Evolutionary conservation across 1,139 yeast genomes (phyloP).

Genomic region (Pichia sorboxylosa): DNA sequence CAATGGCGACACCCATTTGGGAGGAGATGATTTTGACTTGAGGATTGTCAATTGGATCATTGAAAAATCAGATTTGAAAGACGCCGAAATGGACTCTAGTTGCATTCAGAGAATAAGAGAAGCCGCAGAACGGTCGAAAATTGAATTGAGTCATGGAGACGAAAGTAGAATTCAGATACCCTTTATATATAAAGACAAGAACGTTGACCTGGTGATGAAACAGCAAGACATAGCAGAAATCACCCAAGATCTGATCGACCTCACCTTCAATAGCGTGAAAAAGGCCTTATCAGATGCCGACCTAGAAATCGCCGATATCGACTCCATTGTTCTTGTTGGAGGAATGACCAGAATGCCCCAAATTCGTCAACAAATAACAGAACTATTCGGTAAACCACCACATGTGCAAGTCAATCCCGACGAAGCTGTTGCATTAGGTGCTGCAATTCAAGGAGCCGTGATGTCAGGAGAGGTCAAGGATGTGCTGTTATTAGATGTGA

Average conservation of each 20-base stretch:
- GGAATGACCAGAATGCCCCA: constrained; percentile 86
- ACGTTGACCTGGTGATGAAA: constrained; percentile 38
- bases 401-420: constrained; percentile 66
- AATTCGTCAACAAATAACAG: constrained; percentile 45
- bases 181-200: constrained; percentile 35
- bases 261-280: constrained; percentile 55
- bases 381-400: constrained; percentile 46
- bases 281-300: constrained; percentile 64
- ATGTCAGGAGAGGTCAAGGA: constrained; percentile 59
- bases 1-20: constrained; percentile 76
- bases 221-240: constrained; percentile 55
- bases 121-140: constrained; percentile 62
- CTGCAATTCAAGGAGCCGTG: constrained; percentile 76
- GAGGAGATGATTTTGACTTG: constrained; percentile 75
- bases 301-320: constrained; percentile 47
- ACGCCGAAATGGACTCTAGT: constrained; percentile 31
- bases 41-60: constrained; percentile 44
- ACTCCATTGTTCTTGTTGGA: constrained; percentile 65
- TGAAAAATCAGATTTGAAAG: constrained; percentile 31
- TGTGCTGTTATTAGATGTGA: constrained; percentile 66
- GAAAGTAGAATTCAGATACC: constrained; percentile 53
- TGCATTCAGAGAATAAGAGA: constrained; percentile 62
- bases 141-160: constrained; percentile 52
- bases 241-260: constrained; percentile 48
- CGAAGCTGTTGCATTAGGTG: constrained; percentile 78